Percentiles rank a stretch among this genome's conserved stretches.
These are phyloP conservation scores for Tetraselmis chui DNA, from an alignment of 139 green algal species.

Conservation along the genomic window DNA sequence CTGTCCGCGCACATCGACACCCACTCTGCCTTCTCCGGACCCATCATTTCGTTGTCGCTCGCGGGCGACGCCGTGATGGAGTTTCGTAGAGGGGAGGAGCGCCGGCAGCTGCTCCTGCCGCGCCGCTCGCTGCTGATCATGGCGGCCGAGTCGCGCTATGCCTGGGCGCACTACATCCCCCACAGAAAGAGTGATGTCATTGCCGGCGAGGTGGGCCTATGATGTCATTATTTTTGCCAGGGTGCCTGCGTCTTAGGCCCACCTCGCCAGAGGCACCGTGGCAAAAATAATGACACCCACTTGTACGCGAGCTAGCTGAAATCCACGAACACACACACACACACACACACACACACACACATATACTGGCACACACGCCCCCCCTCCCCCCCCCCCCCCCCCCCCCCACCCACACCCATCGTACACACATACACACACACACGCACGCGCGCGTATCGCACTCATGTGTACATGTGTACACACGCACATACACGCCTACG, in stretches of 20 bases:
- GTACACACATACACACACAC: too few relatives aligned
- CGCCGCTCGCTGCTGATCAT: conserved; percentile 81
- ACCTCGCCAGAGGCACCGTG: not conserved
- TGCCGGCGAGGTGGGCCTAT: not conserved
- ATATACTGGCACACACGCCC: too few relatives aligned
- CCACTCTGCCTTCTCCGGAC: conserved; percentile 82
- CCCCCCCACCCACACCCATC: too few relatives aligned
- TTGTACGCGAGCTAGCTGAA: not conserved
- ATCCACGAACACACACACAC: not conserved
- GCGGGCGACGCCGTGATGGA: conserved; percentile 73
- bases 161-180: conserved; percentile 91
- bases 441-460: too few relatives aligned
- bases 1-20: conserved; percentile 91
- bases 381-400: too few relatives aligned
- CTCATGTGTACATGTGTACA: too few relatives aligned
- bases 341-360: not conserved
- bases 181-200: conserved; percentile 74
- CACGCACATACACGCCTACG: too few relatives aligned
- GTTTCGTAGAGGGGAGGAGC: conserved; percentile 44
- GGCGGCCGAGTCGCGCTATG: conserved; percentile 70
- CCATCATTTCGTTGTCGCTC: conserved; percentile 81
- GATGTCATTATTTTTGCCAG: not conserved
- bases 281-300: not conserved
- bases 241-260: not conserved
- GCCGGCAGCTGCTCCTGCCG: conserved; percentile 58